A percentile compares a stretch with the other conserved stretches of the same genome.
These are phyloP conservation scores for Eucalyptus erythrocorys DNA, from an alignment of 345 rosid genomes.

Conservation along the genomic window DNA sequence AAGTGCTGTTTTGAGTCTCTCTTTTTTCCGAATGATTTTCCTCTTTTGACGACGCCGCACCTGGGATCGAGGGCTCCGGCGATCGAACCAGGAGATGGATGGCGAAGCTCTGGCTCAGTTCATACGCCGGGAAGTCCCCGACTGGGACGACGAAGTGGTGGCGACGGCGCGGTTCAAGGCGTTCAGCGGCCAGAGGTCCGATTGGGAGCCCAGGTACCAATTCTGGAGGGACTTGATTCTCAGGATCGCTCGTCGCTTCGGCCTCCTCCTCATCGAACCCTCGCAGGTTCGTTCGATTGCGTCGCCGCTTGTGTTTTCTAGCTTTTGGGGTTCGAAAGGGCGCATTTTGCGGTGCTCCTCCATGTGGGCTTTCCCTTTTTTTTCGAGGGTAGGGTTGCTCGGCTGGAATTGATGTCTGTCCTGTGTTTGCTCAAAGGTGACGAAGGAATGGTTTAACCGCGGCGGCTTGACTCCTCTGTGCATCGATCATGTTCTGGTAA, in stretches of 20 bases:
- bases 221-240: conserved; percentile 78
- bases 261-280: conserved; percentile 33
- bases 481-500: conserved; percentile 73
- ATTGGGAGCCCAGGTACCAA: conserved; percentile 64
- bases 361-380: background rate
- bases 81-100: conserved; percentile 17
- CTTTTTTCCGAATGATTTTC: background rate
- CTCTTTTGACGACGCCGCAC: background rate
- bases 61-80: background rate
- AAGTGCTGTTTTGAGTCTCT: background rate
- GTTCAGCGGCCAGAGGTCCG: conserved; percentile 83
- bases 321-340: background rate
- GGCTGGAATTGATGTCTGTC: background rate
- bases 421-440: conserved; percentile 20
- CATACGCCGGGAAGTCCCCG: conserved; percentile 49
- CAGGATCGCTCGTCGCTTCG: conserved; percentile 41
- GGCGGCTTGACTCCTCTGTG: conserved; percentile 82
- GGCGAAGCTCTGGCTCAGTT: conserved; percentile 27
- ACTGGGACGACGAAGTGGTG: conserved; percentile 73
- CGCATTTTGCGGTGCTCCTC: background rate
- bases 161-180: conserved; percentile 81
- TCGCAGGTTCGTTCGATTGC: conserved; percentile 29
- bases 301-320: background rate
- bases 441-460: conserved; percentile 59
- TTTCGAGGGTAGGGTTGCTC: background rate